Percentiles rank a stretch among this genome's conserved stretches.
Conservation (phyloP, 345 rosid genomes). For the Melaleuca quinquenervia region DNA sequence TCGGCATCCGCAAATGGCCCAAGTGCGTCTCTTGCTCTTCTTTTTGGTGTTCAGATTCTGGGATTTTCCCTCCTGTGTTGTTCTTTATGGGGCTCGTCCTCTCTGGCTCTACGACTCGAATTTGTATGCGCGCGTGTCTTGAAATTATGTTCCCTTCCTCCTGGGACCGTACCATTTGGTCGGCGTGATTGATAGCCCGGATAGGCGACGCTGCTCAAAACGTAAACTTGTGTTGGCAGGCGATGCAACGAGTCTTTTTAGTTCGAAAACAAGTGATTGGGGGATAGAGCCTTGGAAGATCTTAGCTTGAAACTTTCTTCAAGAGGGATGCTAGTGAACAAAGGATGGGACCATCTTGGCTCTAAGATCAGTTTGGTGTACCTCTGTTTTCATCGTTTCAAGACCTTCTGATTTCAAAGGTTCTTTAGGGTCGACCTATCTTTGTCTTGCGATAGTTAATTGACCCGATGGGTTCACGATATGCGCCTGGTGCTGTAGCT, state of each 20-base stretch:
- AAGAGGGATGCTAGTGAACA: background rate
- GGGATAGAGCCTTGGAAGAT: background rate
- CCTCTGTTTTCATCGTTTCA: background rate
- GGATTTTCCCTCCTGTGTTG: background rate
- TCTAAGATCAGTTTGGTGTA: background rate
- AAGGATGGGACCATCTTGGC: background rate
- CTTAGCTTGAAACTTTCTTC: background rate
- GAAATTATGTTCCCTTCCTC: background rate
- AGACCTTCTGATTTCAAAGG: background rate
- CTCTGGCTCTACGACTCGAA: background rate
- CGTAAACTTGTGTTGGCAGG: background rate
- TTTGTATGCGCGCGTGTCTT: background rate
- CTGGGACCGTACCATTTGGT: background rate
- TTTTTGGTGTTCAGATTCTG: background rate
- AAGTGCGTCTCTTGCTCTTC: constrained; percentile 22
- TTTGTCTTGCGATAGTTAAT: background rate
- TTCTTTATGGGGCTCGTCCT: background rate
- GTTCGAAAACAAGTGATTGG: background rate
- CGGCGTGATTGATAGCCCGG: background rate
- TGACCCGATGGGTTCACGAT: background rate
- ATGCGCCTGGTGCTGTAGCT: background rate
- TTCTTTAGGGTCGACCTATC: background rate
- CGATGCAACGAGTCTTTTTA: background rate
- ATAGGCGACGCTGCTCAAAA: background rate
- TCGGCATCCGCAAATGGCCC: constrained; percentile 76